Base-by-base conservation (phyloP, 2,329 filamentous ascomycete species). In the Phialophora chinensis region DNA sequence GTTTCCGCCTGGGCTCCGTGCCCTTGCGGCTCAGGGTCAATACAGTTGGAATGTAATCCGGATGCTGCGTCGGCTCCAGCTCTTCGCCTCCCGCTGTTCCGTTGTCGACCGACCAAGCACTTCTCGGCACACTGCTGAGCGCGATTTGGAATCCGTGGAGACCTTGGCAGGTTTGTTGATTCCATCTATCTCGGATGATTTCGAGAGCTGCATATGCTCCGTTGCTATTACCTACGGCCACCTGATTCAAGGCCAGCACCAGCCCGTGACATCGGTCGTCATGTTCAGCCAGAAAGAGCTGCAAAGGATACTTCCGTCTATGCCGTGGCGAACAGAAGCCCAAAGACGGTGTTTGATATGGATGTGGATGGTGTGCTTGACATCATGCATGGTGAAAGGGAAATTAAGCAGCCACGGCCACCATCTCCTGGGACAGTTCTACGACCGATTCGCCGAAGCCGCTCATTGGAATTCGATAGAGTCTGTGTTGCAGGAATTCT, bases 281-380 rank as follows among this genome's bases (percentile, higher is more conserved):
- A n/a, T 20, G n/a, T 20, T 3, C 44, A 49, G 44, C 23, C 17
- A 49, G 44, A 49, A 8, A 23, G 44, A 49, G 44, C 44, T 49
- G 17, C 44, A 23, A 49, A 49, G 23, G 44, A 49, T 49, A 11
- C 44, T 49, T 49, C 44, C 23, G 6, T n/a, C 3, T 17, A 11
- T 49, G 23, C 44, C 20, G 17, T 49, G 44, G 44, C n/a, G 23
- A 23, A 49, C 17, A 4, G 44, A 49, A 23, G 44, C 44, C 10
- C 17, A 49, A 23, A 49, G 44, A 49, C 44, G 44, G 17, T n/a
- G n/a, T 11, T 23, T 49, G 17, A n/a, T 49, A 23, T 49, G 44
- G 44, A 23, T 49, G n/a, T 49, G 44, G 44, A 49, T 49, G 44
- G 44, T 49, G 17, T 49, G 10, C n/a, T 23, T 49, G 44, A 49